These are phyloP conservation scores for Zygoascus bituminiphila DNA, from an alignment of 805 yeast genomes.

Conservation along the genomic window DNA sequence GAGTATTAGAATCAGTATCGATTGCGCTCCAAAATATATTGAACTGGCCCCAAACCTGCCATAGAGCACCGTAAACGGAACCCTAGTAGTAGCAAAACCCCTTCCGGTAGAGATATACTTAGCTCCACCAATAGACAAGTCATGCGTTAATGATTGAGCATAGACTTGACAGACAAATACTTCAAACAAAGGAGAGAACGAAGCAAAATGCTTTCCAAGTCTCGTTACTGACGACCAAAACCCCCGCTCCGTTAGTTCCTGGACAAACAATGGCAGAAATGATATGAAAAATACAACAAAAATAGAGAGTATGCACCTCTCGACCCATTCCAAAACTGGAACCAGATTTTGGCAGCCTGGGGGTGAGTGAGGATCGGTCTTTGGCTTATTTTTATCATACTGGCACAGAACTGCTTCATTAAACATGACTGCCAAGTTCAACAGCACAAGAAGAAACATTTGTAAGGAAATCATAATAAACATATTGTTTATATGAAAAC, in stretches of 20 bases:
- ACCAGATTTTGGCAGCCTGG: conserved; percentile 61
- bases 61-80: conserved; percentile 56
- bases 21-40: conserved; percentile 52
- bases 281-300: conserved; percentile 68
- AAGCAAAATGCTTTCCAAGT: conserved; percentile 55
- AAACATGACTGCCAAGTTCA: conserved; percentile 57
- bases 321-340: conserved; percentile 68
- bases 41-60: conserved; percentile 63
- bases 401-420: conserved; percentile 55
- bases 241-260: conserved; percentile 70
- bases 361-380: conserved; percentile 56
- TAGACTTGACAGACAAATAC: conserved; percentile 72
- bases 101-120: conserved; percentile 76
- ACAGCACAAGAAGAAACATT: conserved; percentile 47
- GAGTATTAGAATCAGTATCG: conserved; percentile 45
- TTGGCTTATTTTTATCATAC: conserved; percentile 48
- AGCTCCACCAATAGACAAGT: conserved; percentile 72
- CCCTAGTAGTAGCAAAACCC: conserved; percentile 70
- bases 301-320: conserved; percentile 64
- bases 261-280: conserved; percentile 66
- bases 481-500: conserved; percentile 73
- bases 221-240: conserved; percentile 59
- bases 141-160: conserved; percentile 59
- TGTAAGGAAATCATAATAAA: conserved; percentile 63
- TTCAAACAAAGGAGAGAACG: conserved; percentile 71